These are phyloP conservation scores for Epichloe sylvatica DNA, from an alignment of 2,329 filamentous ascomycete species.

Conservation along the genomic window DNA sequence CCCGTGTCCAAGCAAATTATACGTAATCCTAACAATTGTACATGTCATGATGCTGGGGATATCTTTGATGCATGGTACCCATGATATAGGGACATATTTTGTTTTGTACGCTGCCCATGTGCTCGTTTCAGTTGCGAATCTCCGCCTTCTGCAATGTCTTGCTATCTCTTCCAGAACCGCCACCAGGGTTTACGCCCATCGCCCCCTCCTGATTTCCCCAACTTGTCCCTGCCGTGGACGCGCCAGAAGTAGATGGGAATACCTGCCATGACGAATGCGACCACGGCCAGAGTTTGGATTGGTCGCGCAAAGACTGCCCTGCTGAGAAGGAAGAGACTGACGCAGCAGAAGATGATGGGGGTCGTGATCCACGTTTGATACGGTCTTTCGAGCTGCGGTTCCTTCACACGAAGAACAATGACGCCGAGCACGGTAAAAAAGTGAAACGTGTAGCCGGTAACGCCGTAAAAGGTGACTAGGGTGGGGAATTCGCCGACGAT, in stretches of 20 bases:
- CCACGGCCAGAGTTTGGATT: slow-evolving; percentile 73
- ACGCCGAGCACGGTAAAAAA: slow-evolving; percentile 89
- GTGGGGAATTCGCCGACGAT: slow-evolving; percentile 81
- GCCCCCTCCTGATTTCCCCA: slow-evolving; percentile 27
- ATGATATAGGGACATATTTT: no score
- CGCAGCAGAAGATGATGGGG: slow-evolving; percentile 95
- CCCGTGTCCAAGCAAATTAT: neutral
- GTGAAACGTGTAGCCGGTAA: slow-evolving; percentile 94
- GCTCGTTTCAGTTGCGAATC: no score
- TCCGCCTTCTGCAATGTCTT: neutral
- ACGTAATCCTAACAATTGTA: neutral
- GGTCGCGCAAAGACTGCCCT: slow-evolving; percentile 84
- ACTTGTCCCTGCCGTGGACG: slow-evolving; percentile 50
- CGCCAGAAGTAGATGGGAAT: slow-evolving; percentile 83
- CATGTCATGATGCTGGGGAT: neutral
- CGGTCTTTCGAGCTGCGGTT: slow-evolving; percentile 76
- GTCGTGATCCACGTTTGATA: slow-evolving; percentile 96
- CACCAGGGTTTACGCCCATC: slow-evolving; percentile 31
- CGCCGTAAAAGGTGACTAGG: slow-evolving; percentile 90
- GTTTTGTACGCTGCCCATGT: neutral
- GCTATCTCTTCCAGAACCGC: slow-evolving; percentile 42
- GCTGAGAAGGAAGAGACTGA: slow-evolving; percentile 81
- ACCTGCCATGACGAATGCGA: slow-evolving; percentile 71
- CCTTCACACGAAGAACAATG: slow-evolving; percentile 75
- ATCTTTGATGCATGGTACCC: neutral